Base-by-base conservation (phyloP, 257 asterid genomes). In the Nicotiana sylvestris region DNA sequence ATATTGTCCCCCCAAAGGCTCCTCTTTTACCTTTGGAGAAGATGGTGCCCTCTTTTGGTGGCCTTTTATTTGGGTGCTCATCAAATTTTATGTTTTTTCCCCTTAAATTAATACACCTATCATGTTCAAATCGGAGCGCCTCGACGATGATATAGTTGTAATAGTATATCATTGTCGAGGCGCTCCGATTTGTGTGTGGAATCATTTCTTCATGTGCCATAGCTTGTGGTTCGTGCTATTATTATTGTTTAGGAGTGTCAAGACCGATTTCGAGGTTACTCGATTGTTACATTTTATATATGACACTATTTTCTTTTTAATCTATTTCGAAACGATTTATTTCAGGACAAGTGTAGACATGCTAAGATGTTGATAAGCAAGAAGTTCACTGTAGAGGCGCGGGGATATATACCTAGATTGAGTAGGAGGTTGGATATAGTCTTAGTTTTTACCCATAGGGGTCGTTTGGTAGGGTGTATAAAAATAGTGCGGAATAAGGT, bases 11-110 rank as follows among this genome's bases (percentile, higher is more conserved):
- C 88, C 77, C 80, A 79, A 82, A 79, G 79, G 83, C 85, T 88
- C 77, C 33, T 55, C 84, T 66, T 67, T 76, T 53, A 79, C 83
- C 81, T 85, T 88, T 86, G 86, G 85, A 87, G 85, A 82, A 82
- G 85, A 84, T 86, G 89, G 87, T 76, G 90, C 60, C 87, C 86
- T 86, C 86, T 86, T 85, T 83, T 87, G 60, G 86, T 89, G 82
- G 68, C 76, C 85, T 72, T 46, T 72, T 12, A 72, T 83, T 82
- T 82, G 77, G 87, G 62, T 84, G 86, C 88, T 66, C 88, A 86
- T 85, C 87, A 86, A 88, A 84, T 30, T 83, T 81, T 86, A 56
- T 4, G 2, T 39, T 43, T 43, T 39, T 39, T 2, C 29, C 30
- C 51, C 60, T n/a, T 57, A 74, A 33, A 25, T 66, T 33, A 66